Evolutionary conservation across 768 basidiomycete genomes (phyloP).

Genomic region (Fistulinella prunicolor): DNA sequence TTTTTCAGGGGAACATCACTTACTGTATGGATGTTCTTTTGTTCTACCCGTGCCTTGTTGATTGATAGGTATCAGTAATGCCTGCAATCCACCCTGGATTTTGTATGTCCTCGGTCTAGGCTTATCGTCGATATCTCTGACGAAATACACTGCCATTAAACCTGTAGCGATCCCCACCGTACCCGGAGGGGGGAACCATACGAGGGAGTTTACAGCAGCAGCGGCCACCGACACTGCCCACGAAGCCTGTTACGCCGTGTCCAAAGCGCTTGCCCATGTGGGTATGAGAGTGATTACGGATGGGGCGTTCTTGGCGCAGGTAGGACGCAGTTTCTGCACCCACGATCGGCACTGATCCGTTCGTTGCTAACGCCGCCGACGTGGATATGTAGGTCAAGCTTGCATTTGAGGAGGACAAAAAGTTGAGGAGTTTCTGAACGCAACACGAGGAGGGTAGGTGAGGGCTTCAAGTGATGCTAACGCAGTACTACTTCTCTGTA

Average conservation of each 20-base stretch:
- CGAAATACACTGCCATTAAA: background rate
- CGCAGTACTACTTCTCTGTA: too few relatives aligned
- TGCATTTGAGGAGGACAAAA: conserved; percentile 48
- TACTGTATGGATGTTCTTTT: conserved; percentile 48
- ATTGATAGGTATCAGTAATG: conserved; percentile 37
- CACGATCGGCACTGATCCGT: background rate
- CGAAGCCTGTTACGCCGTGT: conserved; percentile 60
- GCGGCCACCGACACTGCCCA: conserved; percentile 63
- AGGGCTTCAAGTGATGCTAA: too few relatives aligned
- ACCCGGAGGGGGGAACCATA: conserved; percentile 74
- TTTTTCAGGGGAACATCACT: conserved; percentile 50
- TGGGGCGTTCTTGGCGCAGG: conserved; percentile 57
- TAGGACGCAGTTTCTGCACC: conserved; percentile 18
- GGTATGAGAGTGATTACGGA: conserved; percentile 72
- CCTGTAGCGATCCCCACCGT: conserved; percentile 70
- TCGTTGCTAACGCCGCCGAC: background rate
- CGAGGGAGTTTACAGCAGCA: conserved; percentile 59
- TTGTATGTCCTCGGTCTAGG: conserved; percentile 21
- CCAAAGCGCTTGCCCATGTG: conserved; percentile 67
- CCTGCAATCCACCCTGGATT: conserved; percentile 76
- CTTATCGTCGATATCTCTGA: background rate
- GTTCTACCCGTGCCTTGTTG: background rate
- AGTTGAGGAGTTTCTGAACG: conserved; percentile 7
- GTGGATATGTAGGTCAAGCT: conserved; percentile 40
- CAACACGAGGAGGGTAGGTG: background rate